Conservation (phyloP, 345 rosid genomes). For the Populus davidiana region DNA sequence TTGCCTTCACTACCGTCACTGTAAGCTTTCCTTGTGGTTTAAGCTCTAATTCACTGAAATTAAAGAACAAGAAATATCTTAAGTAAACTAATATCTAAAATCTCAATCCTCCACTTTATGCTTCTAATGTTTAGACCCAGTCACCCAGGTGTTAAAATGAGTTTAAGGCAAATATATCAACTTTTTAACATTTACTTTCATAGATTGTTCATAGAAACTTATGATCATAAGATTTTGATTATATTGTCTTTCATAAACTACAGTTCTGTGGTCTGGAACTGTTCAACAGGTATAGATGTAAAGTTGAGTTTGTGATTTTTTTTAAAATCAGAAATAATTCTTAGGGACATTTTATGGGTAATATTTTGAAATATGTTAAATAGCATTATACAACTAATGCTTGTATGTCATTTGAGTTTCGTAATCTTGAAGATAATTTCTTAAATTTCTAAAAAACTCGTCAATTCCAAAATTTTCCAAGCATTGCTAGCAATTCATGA, state of each 20-base stretch:
- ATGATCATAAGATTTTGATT: neutral
- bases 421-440: neutral
- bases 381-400: neutral
- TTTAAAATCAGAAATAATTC: neutral
- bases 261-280: neutral
- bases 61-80: neutral
- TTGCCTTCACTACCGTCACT: conserved; percentile 72
- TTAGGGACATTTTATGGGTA: neutral
- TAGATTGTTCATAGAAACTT: neutral
- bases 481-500: neutral
- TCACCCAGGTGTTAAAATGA: neutral
- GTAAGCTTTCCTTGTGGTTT: conserved; percentile 87
- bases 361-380: neutral
- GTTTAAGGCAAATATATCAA: neutral
- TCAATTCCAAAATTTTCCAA: neutral
- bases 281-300: neutral
- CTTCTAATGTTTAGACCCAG: neutral
- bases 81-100: no score
- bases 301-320: neutral
- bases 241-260: neutral
- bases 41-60: conserved; percentile 80
- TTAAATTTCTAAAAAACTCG: neutral
- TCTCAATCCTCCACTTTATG: neutral
- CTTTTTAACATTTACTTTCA: neutral
- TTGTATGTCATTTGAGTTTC: neutral